Conservation (phyloP, 2,329 filamentous ascomycete genomes). For the Aspergillus floridensis region DNA sequence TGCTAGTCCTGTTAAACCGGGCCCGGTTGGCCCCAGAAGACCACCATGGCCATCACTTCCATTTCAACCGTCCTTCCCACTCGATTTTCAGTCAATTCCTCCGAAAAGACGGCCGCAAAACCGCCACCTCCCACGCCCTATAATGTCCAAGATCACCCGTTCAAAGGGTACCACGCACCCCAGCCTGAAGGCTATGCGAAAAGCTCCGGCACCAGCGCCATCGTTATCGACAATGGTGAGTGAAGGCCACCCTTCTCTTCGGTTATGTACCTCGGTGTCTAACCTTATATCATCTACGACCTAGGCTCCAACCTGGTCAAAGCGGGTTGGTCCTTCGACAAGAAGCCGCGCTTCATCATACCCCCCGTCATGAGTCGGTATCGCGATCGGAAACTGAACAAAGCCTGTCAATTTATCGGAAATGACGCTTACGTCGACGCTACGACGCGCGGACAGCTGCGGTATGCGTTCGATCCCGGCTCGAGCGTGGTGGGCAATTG, state of each 20-base stretch:
- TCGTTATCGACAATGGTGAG: slow-evolving; percentile 96
- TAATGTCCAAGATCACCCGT: slow-evolving; percentile 58
- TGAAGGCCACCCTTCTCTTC: background rate
- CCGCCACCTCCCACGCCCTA: slow-evolving; percentile 53
- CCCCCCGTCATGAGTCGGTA: slow-evolving; percentile 94
- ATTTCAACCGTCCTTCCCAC: slow-evolving; percentile 36
- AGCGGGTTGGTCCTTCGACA: slow-evolving; percentile 94
- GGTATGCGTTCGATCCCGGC: slow-evolving; percentile 85
- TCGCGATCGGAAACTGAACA: slow-evolving; percentile 87
- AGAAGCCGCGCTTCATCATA: slow-evolving; percentile 72
- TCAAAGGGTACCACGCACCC: slow-evolving; percentile 57
- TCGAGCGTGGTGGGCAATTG: slow-evolving; percentile 93
- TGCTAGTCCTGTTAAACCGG: slow-evolving; percentile 17
- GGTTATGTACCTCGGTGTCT: background rate
- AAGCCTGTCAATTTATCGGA: slow-evolving; percentile 89
- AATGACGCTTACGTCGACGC: slow-evolving; percentile 93
- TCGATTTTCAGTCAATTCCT: slow-evolving; percentile 41
- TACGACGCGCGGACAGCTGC: slow-evolving; percentile 83
- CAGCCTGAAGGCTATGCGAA: slow-evolving; percentile 68
- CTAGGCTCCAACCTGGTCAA: slow-evolving; percentile 82
- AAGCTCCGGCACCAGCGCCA: slow-evolving; percentile 68
- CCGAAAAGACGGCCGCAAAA: slow-evolving; percentile 52
- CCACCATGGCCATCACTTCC: slow-evolving; percentile 46
- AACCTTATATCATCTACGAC: background rate
- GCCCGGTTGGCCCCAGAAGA: slow-evolving; percentile 19